phyloP scores from a whole-genome alignment of 148 eudicot genomes.

The Pharnaceum exiguum region DNA sequence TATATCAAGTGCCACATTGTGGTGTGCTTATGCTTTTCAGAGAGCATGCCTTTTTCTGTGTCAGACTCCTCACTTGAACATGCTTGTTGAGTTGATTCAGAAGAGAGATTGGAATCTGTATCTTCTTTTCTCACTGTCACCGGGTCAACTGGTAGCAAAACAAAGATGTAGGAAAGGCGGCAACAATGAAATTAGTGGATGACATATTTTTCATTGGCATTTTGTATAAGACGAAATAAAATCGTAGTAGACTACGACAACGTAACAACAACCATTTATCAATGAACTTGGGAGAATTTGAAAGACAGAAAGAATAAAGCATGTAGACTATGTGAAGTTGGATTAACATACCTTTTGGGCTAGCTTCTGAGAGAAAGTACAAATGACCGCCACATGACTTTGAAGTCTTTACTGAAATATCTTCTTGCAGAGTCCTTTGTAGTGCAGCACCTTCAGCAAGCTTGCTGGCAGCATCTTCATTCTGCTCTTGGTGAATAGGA shows the following conservation, averaged over 20 bases:
- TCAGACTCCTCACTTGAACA: constrained; percentile 11
- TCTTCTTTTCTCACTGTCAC: constrained; percentile 11
- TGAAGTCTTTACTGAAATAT: constrained; percentile 11
- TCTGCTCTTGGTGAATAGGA: not conserved
- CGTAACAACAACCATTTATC: no score
- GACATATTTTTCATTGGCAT: not conserved
- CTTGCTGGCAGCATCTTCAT: not conserved
- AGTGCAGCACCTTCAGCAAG: constrained; percentile 1
- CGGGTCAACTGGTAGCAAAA: constrained; percentile 2
- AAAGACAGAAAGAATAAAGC: no score
- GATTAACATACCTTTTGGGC: constrained; percentile 21
- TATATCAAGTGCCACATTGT: constrained; percentile 87
- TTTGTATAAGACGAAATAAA: not conserved
- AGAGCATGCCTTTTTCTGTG: constrained; percentile 9
- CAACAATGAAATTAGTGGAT: not conserved
- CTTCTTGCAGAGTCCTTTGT: not conserved
- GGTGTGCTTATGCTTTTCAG: constrained; percentile 45
- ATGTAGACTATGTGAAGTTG: not conserved
- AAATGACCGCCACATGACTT: constrained; percentile 8
- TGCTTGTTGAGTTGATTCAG: not conserved
- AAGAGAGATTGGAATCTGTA: not conserved
- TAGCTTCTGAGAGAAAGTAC: constrained; percentile 15
- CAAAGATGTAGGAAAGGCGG: constrained; percentile 21
- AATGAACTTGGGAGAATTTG: no score
- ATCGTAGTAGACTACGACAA: no score